Evolutionary conservation across 352 stramenopile genomes (phyloP).

Genomic region (Pythium aphanidermatum): DNA sequence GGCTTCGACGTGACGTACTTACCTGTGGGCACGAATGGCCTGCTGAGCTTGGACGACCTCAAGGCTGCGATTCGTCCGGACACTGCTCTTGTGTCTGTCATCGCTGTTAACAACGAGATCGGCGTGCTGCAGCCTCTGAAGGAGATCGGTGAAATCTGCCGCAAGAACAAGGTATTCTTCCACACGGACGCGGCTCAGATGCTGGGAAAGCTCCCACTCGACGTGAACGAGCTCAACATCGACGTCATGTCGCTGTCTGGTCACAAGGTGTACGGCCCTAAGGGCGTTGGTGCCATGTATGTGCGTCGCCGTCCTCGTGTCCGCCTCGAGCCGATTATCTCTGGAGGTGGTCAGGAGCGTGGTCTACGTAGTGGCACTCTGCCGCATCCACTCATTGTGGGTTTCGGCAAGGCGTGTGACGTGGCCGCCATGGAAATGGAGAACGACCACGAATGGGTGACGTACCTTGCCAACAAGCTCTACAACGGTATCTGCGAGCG

Average conservation of each 20-base stretch:
- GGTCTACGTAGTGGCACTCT: constrained; percentile 92
- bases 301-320: constrained; percentile 95
- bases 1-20: constrained; percentile 99
- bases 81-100: constrained; percentile 97
- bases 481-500: constrained; percentile 77
- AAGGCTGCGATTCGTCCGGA: constrained; percentile 91
- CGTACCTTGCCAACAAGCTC: constrained; percentile 93
- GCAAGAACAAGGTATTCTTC: constrained; percentile 95
- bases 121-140: constrained; percentile 97
- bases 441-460: constrained; percentile 93
- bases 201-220: constrained; percentile 95
- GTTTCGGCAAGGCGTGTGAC: constrained; percentile 90
- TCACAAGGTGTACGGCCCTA: constrained; percentile 99
- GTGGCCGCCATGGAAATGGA: constrained; percentile 94
- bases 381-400: constrained; percentile 68
- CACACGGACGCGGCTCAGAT: constrained; percentile 99
- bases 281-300: constrained; percentile 98
- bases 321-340: constrained; percentile 97
- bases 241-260: constrained; percentile 98
- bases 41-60: constrained; percentile 94
- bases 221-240: constrained; percentile 98
- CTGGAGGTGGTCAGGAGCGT: constrained; percentile 96
- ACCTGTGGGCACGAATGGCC: constrained; percentile 88
- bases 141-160: constrained; percentile 94
- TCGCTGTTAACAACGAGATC: constrained; percentile 99